A percentile compares a stretch with the other conserved stretches of the same genome.
Conservation (phyloP, 2,329 filamentous ascomycete species). For the Colletotrichum tanaceti region DNA sequence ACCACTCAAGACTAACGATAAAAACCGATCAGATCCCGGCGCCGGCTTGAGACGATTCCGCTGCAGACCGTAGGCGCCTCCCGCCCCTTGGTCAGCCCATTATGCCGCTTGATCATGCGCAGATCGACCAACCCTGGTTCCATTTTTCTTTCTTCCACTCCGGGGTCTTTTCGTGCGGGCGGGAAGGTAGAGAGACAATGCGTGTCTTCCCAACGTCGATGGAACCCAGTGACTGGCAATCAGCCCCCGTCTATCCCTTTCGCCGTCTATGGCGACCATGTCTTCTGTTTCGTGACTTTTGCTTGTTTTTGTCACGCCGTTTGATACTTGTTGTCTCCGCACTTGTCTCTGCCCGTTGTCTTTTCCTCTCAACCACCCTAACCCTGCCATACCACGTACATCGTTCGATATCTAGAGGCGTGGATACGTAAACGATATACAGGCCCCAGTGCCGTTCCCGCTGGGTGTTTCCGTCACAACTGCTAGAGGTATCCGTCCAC, state of each 20-base stretch:
- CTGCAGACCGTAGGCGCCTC: slow-evolving; percentile 34
- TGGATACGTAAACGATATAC: background rate
- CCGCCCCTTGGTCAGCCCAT: slow-evolving; percentile 38
- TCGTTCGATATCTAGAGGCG: slow-evolving; percentile 3
- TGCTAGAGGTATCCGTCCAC: background rate
- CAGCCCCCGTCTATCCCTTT: background rate
- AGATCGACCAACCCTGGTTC: slow-evolving; percentile 36
- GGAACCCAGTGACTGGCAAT: background rate
- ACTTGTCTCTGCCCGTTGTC: background rate
- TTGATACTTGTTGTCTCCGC: background rate
- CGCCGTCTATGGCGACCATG: background rate
- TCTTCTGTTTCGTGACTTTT: background rate
- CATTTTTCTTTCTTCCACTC: slow-evolving; percentile 12
- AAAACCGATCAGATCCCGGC: slow-evolving; percentile 25
- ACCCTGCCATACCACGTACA: background rate
- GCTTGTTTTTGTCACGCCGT: background rate
- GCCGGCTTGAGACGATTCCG: slow-evolving; percentile 36
- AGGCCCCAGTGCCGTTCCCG: slow-evolving; percentile 5
- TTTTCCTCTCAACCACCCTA: background rate
- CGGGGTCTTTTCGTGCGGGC: background rate
- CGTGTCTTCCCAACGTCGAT: background rate
- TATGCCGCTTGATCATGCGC: slow-evolving; percentile 36
- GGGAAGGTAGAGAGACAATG: background rate
- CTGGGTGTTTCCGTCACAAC: slow-evolving; percentile 11
- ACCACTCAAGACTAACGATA: background rate